Base-by-base conservation (phyloP, 2,329 filamentous ascomycete genomes). In the Fusarium sp. region DNA sequence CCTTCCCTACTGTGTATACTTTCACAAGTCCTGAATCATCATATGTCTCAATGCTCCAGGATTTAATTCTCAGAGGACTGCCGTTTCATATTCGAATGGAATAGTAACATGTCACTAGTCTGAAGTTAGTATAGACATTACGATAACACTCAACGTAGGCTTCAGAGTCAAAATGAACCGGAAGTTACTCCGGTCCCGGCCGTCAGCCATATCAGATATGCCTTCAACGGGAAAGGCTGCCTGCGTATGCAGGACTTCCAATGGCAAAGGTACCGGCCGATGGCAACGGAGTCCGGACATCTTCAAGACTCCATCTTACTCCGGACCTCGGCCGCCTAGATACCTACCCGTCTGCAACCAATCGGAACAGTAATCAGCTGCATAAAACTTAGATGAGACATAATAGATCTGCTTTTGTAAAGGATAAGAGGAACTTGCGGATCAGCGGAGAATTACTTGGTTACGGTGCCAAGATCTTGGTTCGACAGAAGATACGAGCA, bases 321-420 rank as follows among this genome's bases (percentile, higher is more conserved):
- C 53, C 53, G 60, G 53, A 47, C 42, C 28, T 63, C 60, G 53
- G 42, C 53, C 25, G 33, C 33, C 44, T 32, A 49, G 53, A 30
- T 35, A 60, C 11, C 25, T 44, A 53, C 32, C 40, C 60, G 53
- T 38, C 19, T 11, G 6, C 16, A 18, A n/a, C 62, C 58, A 62
- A 64, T 63, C 59, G 57, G 62, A 38, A 25, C 12, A 8, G 6
- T 6, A 44, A 28, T 12, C 37, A 32, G 25, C 38, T 52, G 13
- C 57, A 35, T 53, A 35, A 33, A 28, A 38, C 32, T 23, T 16
- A 33, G 19, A 52, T 53, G n/a, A 30, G 21, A 52, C 54, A 62
- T 44, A 25, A 33, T 28, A 15, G 11, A 37, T 64, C 21, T 43
- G 0, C 0, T 28, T 46, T 19, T 10, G 8, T 30, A 28, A 42